Evolutionary conservation across 2,329 filamentous ascomycete species (phyloP).

Genomic region (Penicillium sclerotigenum): DNA sequence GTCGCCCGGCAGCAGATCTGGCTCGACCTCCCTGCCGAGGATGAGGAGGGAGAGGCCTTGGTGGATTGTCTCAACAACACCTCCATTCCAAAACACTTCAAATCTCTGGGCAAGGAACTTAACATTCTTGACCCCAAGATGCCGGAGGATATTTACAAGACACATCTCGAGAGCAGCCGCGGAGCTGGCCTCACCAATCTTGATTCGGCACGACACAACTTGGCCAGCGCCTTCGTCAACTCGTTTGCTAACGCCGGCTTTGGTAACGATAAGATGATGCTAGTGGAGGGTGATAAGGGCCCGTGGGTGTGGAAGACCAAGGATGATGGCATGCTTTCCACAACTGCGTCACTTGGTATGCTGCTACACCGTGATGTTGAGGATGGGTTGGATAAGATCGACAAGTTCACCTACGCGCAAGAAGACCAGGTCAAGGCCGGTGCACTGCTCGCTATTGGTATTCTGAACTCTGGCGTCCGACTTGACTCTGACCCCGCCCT

Average conservation of each 20-base stretch:
- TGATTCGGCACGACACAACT: slow-evolving; percentile 91
- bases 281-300: slow-evolving; percentile 81
- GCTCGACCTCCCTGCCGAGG: slow-evolving; percentile 62
- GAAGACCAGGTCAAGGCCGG: slow-evolving; percentile 88
- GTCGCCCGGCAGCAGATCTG: slow-evolving; percentile 88
- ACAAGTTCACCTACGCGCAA: slow-evolving; percentile 82
- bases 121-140: slow-evolving; percentile 96
- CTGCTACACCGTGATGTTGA: slow-evolving; percentile 93
- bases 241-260: slow-evolving; percentile 96
- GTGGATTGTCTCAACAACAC: slow-evolving; percentile 83
- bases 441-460: slow-evolving; percentile 87
- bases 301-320: slow-evolving; percentile 99
- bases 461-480: slow-evolving; percentile 89
- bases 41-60: slow-evolving; percentile 69
- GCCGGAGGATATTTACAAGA: slow-evolving; percentile 99
- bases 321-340: slow-evolving; percentile 95
- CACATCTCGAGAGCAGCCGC: slow-evolving; percentile 90
- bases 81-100: slow-evolving; percentile 87
- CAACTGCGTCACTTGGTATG: slow-evolving; percentile 87
- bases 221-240: slow-evolving; percentile 94
- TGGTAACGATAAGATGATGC: slow-evolving; percentile 96
- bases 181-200: slow-evolving; percentile 91
- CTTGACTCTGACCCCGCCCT: slow-evolving; percentile 87
- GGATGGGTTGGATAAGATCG: slow-evolving; percentile 85
- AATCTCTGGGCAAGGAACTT: slow-evolving; percentile 87